Base-by-base conservation (phyloP, 2,329 filamentous ascomycete species). In the Colletotrichum sojae region DNA sequence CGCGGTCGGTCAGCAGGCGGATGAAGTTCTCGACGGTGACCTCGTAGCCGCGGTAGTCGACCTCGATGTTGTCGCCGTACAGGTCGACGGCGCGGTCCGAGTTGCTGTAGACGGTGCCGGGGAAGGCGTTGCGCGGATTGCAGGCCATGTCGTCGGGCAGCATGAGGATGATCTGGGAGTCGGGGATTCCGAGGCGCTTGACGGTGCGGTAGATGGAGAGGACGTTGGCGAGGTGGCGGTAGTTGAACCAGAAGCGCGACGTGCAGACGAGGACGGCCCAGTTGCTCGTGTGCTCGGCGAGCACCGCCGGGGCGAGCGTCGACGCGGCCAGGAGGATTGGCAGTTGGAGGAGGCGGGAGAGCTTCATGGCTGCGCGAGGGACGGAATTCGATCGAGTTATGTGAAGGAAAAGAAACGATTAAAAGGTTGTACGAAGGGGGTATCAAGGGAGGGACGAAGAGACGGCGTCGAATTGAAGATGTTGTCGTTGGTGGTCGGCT, bases 241-340 rank as follows among this genome's bases (percentile, higher is more conserved):
- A 99, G 84, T 99, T 99, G 90, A 99, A 99, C 96, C 96, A 99
- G 87, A 99, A 99, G 62, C 96, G 93, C 61, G 96, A 99, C 6
- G 96, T 99, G 73, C 93, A 96, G 68, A 99, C 96, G n/a, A 99
- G 91, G 71, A 99, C 96, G 10, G 96, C 96, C 96, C 96, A 99
- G 83, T 99, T 99, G 78, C 94, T 98, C 16, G 96, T 99, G 83
- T 99, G 96, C 75, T 95, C 92, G 73, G 90, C 89, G 31, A 85
- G 83, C 68, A 84, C 82, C 22, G 80, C 74, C 16, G 77, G 63
- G 63, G 82, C 78, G 54, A 90, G 77, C 65, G 89, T 75, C 67
- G 83, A 75, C 48, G 84, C 80, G 53, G 81, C 84, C 75, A 87
- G 76, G 63, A 89, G 79, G 73, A 84, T 82, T 46, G 84, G 82